These are phyloP conservation scores for Ehretia macrophylla DNA, from an alignment of 257 asterid genomes.

Conservation along the genomic window DNA sequence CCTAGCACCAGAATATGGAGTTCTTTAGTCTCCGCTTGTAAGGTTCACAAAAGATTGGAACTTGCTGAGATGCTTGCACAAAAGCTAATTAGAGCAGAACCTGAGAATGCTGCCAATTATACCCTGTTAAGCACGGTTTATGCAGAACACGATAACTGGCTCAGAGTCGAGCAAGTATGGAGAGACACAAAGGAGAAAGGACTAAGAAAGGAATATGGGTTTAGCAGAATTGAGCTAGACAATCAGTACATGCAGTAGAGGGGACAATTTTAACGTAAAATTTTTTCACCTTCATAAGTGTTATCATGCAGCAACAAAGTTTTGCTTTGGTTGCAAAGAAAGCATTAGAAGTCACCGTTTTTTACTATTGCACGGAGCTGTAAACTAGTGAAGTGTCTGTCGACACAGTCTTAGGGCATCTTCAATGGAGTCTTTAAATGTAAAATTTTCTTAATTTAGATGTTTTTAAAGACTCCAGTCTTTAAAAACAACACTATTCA, in stretches of 20 bases:
- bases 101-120: constrained; percentile 62
- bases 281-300: too few species aligned
- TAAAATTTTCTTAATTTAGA: too few species aligned
- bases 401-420: too few species aligned
- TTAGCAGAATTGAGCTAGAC: constrained; percentile 43
- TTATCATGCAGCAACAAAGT: too few species aligned
- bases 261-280: too few species aligned
- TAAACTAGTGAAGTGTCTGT: too few species aligned
- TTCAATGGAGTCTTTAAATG: too few species aligned
- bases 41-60: constrained; percentile 53
- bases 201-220: constrained; percentile 37
- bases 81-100: constrained; percentile 46
- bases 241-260: not conserved
- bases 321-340: too few species aligned
- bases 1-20: constrained; percentile 43
- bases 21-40: constrained; percentile 55
- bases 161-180: constrained; percentile 50
- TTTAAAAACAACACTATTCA: too few species aligned
- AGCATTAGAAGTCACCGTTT: too few species aligned
- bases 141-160: constrained; percentile 70
- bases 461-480: too few species aligned
- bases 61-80: constrained; percentile 46
- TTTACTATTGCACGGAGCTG: too few species aligned
- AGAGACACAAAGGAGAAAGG: constrained; percentile 36
- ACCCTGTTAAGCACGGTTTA: constrained; percentile 48